Evolutionary conservation across 2,329 filamentous ascomycete genomes (phyloP).

Genomic region (Lecanicillium sp.): DNA sequence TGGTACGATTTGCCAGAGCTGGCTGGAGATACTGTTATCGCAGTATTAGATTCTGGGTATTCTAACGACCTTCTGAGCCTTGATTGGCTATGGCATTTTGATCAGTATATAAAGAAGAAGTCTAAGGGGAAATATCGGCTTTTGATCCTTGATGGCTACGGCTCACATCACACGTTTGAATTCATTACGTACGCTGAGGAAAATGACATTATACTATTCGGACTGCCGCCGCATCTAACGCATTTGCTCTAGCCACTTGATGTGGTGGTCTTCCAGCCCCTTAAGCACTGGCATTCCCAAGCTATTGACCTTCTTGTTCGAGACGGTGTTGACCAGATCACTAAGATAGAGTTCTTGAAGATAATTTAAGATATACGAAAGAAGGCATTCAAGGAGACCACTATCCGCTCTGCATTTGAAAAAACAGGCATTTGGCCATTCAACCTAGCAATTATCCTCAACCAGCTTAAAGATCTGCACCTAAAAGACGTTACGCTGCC

Average conservation of each 20-base stretch:
- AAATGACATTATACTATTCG: conserved; percentile 10
- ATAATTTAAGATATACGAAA: conserved; percentile 2
- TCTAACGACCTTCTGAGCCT: conserved; percentile 6
- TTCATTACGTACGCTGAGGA: conserved; percentile 5
- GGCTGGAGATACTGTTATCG: conserved; percentile 4
- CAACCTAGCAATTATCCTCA: conserved; percentile 2
- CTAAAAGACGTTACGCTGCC: not conserved
- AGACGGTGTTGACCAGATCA: conserved; percentile 1
- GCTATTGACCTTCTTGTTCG: conserved; percentile 1
- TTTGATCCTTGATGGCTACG: conserved; percentile 7
- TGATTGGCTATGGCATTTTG: conserved; percentile 7
- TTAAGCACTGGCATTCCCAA: conserved; percentile 5
- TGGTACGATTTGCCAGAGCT: conserved; percentile 8
- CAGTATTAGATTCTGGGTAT: conserved; percentile 4
- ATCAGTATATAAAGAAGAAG: not conserved
- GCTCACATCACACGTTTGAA: conserved; percentile 6
- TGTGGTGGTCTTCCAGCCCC: conserved; percentile 6
- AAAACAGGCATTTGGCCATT: conserved; percentile 7
- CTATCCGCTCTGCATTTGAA: conserved; percentile 5
- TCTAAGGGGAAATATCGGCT: conserved; percentile 1
- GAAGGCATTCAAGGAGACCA: conserved; percentile 2
- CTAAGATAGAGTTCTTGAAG: conserved; percentile 6
- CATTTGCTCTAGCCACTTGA: conserved; percentile 7
- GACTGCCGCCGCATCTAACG: conserved; percentile 3
- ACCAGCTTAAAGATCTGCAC: not conserved